A percentile compares a stretch with the other conserved stretches of the same genome.
Conservation (phyloP, 1,284 basidiomycete genomes). For the Apiotrichum brassicae region DNA sequence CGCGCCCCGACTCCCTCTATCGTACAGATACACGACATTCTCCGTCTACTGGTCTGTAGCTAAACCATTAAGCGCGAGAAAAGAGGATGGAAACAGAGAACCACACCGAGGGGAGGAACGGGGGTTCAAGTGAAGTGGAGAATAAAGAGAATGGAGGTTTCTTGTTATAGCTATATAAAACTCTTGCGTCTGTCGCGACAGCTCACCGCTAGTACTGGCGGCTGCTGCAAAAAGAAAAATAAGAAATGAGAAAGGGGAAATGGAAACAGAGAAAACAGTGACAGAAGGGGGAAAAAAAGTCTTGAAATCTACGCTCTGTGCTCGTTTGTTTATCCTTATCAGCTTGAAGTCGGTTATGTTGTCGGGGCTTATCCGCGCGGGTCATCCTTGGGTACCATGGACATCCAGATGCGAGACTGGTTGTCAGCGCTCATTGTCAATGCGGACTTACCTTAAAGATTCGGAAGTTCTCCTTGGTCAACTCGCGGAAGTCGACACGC, state of each 20-base stretch:
- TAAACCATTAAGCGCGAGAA: conserved; percentile 1
- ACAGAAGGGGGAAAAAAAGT: conserved; percentile 6
- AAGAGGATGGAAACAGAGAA: not conserved
- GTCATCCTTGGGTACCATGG: conserved; percentile 40
- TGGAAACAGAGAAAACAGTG: not conserved
- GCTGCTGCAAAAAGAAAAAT: not conserved
- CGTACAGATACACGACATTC: conserved; percentile 1
- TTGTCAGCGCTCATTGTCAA: not conserved
- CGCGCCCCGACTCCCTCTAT: not conserved
- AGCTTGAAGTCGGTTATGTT: not conserved
- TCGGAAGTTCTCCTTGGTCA: conserved; percentile 50
- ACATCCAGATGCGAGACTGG: conserved; percentile 43
- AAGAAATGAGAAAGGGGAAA: not conserved
- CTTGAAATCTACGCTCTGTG: conserved; percentile 15
- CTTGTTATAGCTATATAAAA: not conserved
- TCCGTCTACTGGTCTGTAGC: not conserved
- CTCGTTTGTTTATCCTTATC: conserved; percentile 3
- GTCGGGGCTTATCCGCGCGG: conserved; percentile 7
- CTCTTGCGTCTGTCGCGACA: not conserved
- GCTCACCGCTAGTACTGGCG: not conserved
- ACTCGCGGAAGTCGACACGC: conserved; percentile 92
- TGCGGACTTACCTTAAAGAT: conserved; percentile 36
- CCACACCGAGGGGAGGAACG: too few relatives aligned
- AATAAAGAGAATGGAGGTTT: not conserved
- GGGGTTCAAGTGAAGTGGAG: too few relatives aligned